A percentile compares a stretch with the other conserved stretches of the same genome.
Conservation (phyloP, 129 eudicot species). For the Escallonia herrerae region DNA sequence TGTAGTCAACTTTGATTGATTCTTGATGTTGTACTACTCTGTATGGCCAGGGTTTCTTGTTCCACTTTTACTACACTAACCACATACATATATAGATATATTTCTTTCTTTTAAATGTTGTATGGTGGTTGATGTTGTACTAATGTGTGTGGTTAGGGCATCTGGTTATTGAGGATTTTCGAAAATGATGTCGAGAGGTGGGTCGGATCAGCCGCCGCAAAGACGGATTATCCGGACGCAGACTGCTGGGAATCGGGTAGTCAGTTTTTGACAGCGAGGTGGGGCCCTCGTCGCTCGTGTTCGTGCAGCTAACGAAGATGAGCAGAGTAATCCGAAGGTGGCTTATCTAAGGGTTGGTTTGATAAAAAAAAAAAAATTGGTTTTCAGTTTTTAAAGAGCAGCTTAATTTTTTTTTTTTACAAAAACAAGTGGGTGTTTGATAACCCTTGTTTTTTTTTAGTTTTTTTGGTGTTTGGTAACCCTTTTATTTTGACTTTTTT, state of each 20-base stretch:
- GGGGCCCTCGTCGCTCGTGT: constrained; percentile 90
- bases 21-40: too few relatives aligned
- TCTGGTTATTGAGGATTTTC: constrained; percentile 12
- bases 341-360: too few relatives aligned
- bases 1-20: too few relatives aligned
- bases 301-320: constrained; percentile 99
- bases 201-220: constrained; percentile 68
- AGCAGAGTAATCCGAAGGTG: constrained; percentile 88
- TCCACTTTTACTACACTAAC: not conserved
- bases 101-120: constrained; percentile 2
- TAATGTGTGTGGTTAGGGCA: constrained; percentile 6
- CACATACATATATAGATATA: not conserved
- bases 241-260: constrained; percentile 90
- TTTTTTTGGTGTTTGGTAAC: too few relatives aligned
- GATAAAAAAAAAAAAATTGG: too few relatives aligned
- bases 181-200: constrained; percentile 60
- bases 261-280: constrained; percentile 96
- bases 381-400: too few relatives aligned
- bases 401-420: too few relatives aligned
- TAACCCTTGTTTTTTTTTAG: too few relatives aligned
- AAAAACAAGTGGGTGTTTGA: too few relatives aligned
- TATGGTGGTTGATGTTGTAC: constrained; percentile 2
- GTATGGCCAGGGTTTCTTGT: not conserved
- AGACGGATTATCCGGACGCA: constrained; percentile 87
- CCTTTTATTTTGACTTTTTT: too few relatives aligned